These are phyloP conservation scores for Oryza officinalis DNA, from an alignment of 176 grass and related monocot species.

Conservation along the genomic window DNA sequence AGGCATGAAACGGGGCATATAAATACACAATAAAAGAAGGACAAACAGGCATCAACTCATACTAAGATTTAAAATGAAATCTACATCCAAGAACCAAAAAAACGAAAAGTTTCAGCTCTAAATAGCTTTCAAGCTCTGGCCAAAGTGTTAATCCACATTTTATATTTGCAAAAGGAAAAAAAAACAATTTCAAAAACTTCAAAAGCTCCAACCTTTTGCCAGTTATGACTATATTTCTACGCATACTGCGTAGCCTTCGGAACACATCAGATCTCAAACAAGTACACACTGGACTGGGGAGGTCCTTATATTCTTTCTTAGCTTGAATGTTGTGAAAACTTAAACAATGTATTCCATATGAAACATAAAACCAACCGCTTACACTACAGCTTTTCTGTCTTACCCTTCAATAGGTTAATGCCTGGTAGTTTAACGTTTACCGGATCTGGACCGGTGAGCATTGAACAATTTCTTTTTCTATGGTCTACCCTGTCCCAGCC, in stretches of 20 bases:
- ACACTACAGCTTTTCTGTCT: not conserved
- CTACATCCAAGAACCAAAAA: not conserved
- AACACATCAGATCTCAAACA: not conserved
- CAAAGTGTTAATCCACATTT: not conserved
- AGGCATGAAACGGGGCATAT: not conserved
- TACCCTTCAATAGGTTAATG: not conserved
- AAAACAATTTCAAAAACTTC: not conserved
- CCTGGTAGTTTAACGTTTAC: not conserved
- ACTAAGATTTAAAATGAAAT: not conserved
- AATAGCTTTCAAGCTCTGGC: slow-evolving; percentile 1
- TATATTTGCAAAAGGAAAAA: not conserved
- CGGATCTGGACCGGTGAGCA: not conserved
- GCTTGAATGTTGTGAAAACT: not conserved
- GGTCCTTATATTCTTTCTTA: not conserved
- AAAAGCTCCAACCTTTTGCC: not conserved
- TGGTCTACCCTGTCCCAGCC: not conserved
- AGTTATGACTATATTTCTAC: not conserved
- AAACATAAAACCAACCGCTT: not conserved
- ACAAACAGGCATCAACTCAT: not conserved
- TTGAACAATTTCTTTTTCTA: not conserved
- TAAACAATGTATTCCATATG: not conserved
- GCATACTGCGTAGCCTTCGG: not conserved
- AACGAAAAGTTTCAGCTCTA: not conserved
- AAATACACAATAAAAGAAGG: not conserved
- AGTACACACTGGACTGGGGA: not conserved